Percentiles rank a stretch among this genome's conserved stretches.
Conservation (phyloP, 306 rosid genomes). For the Cucurbita moschata region DNA sequence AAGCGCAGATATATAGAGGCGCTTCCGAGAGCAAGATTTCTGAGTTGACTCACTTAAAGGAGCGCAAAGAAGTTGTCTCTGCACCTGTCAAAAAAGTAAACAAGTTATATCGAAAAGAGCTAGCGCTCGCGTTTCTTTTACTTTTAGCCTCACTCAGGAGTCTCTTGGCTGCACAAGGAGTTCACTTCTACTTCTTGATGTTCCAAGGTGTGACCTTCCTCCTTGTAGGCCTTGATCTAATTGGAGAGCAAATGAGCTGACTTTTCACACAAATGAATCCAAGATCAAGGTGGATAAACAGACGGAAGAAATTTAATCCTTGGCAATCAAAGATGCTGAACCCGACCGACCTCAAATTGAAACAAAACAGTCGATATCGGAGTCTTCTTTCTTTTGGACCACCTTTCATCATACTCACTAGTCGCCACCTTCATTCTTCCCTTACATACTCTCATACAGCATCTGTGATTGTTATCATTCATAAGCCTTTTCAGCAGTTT, state of each 20-base stretch:
- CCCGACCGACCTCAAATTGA: slow-evolving; percentile 13
- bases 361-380: slow-evolving; percentile 8
- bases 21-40: slow-evolving; percentile 64
- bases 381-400: slow-evolving; percentile 10
- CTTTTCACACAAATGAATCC: neutral
- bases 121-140: slow-evolving; percentile 72
- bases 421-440: slow-evolving; percentile 13
- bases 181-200: slow-evolving; percentile 86
- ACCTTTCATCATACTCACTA: slow-evolving; percentile 15
- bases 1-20: slow-evolving; percentile 42
- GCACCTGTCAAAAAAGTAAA: slow-evolving; percentile 43
- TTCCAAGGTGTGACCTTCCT: slow-evolving; percentile 93
- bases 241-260: slow-evolving; percentile 85
- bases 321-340: neutral
- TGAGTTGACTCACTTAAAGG: slow-evolving; percentile 36
- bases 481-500: slow-evolving; percentile 22
- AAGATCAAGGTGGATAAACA: neutral
- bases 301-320: neutral
- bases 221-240: slow-evolving; percentile 91
- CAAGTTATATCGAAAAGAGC: slow-evolving; percentile 71
- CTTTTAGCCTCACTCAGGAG: slow-evolving; percentile 81
- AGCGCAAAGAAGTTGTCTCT: slow-evolving; percentile 31
- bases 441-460: slow-evolving; percentile 13
- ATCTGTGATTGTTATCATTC: slow-evolving; percentile 33
- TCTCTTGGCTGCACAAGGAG: slow-evolving; percentile 83